A percentile compares a stretch with the other conserved stretches of the same genome.
These are phyloP conservation scores for Fennellomyces sp. DNA, from an alignment of 371 early-diverging fungal genomes.

Conservation along the genomic window DNA sequence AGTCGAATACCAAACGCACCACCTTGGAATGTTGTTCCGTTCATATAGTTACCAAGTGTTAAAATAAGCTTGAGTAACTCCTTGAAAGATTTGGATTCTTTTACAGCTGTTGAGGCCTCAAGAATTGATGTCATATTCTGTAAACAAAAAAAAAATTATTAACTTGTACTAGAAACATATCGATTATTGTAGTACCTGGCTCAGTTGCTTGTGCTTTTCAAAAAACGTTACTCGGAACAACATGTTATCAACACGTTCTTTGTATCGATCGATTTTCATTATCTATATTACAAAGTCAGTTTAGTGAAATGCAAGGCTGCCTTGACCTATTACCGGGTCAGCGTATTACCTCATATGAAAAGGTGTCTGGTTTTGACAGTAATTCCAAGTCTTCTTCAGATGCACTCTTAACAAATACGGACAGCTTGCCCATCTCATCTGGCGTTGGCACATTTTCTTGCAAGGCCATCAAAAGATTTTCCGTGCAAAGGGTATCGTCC, in stretches of 20 bases:
- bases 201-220: constrained; percentile 72
- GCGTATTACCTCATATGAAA: constrained; percentile 74
- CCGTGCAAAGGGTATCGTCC: constrained; percentile 68
- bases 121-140: constrained; percentile 55
- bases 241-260: constrained; percentile 78
- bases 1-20: constrained; percentile 92
- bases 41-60: constrained; percentile 92
- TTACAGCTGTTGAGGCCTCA: constrained; percentile 57
- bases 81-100: constrained; percentile 55
- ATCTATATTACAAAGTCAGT: no score
- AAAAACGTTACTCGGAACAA: constrained; percentile 77
- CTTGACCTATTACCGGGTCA: no score
- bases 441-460: constrained; percentile 70
- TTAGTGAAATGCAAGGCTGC: no score
- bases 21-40: constrained; percentile 85
- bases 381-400: constrained; percentile 64
- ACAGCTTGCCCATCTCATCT: constrained; percentile 76
- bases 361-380: constrained; percentile 81
- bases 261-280: constrained; percentile 82
- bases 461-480: constrained; percentile 67
- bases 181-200: no score
- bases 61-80: constrained; percentile 73
- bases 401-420: constrained; percentile 69
- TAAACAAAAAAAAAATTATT: not conserved
- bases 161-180: no score